Evolutionary conservation across 495 filamentous ascomycete genomes (phyloP).

Genomic region (Oidiodendron maius): DNA sequence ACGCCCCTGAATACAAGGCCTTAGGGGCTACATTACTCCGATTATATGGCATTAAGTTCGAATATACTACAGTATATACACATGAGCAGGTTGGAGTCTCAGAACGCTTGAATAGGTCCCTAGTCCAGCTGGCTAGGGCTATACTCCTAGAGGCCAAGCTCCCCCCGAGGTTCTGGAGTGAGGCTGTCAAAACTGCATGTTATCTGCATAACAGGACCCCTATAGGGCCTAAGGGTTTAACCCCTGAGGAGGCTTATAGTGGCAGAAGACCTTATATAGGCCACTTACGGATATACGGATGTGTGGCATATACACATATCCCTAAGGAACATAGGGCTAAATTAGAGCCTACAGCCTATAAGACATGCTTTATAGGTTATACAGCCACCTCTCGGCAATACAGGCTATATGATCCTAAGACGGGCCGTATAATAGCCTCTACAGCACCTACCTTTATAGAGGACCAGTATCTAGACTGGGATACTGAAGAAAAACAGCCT

Average conservation of each 20-base stretch:
- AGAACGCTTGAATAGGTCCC: conserved; percentile 2
- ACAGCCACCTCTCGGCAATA: conserved; percentile 3
- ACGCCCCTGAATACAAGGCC: conserved; percentile 5
- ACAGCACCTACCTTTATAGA: neutral
- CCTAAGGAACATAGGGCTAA: neutral
- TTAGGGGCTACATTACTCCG: neutral
- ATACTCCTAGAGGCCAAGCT: conserved; percentile 4
- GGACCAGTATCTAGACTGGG: neutral
- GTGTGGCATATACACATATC: neutral
- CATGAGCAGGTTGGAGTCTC: conserved; percentile 5
- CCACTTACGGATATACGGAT: neutral
- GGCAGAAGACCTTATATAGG: neutral
- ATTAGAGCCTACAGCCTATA: neutral
- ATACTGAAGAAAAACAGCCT: neutral
- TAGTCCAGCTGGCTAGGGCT: conserved; percentile 3
- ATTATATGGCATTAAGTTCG: conserved; percentile 2
- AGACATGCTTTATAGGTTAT: conserved; percentile 3
- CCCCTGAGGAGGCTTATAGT: conserved; percentile 5
- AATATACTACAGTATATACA: conserved; percentile 6
- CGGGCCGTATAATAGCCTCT: neutral
- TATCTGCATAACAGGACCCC: conserved; percentile 10
- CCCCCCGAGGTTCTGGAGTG: neutral
- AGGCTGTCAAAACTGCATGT: conserved; percentile 2
- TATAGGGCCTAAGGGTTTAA: conserved; percentile 6
- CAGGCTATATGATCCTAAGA: conserved; percentile 3